Conservation (phyloP, 345 rosid genomes). For the Heritiera littoralis region DNA sequence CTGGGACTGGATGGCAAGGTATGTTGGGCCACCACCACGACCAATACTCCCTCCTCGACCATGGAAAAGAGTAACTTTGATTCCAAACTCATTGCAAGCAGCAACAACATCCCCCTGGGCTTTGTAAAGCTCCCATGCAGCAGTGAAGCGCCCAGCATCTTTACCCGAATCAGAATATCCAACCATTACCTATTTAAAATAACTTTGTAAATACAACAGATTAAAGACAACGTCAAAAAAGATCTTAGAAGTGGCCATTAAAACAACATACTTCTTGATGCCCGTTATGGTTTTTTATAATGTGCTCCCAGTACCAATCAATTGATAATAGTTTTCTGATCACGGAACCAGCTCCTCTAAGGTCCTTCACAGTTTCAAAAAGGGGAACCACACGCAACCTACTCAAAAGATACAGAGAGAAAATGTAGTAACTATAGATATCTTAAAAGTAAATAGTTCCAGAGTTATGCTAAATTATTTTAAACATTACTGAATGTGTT, state of each 20-base stretch:
- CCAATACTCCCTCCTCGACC: constrained; percentile 99
- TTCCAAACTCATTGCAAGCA: constrained; percentile 84
- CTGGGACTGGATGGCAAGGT: constrained; percentile 96
- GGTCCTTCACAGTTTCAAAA: constrained; percentile 89
- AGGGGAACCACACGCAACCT: constrained; percentile 96
- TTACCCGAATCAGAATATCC: constrained; percentile 99
- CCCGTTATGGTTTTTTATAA: constrained; percentile 74
- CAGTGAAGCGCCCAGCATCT: constrained; percentile 98
- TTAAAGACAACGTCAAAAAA: constrained; percentile 1
- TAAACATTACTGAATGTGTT: not conserved
- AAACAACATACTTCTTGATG: constrained; percentile 77
- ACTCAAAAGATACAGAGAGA: constrained; percentile 22
- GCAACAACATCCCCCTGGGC: constrained; percentile 99
- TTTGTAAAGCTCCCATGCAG: constrained; percentile 99
- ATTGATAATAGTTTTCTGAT: constrained; percentile 83
- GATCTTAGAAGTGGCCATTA: not conserved
- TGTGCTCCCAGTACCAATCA: constrained; percentile 89
- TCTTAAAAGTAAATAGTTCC: not conserved
- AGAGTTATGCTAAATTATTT: constrained; percentile 3
- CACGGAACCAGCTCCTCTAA: constrained; percentile 85
- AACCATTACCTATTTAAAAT: constrained; percentile 79
- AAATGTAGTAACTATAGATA: constrained; percentile 8
- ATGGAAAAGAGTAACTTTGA: constrained; percentile 90
- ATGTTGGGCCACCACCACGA: constrained; percentile 98
- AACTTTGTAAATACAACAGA: constrained; percentile 16